phyloP scores from a whole-genome alignment of 176 grass and related monocot species.

The Oryza nivara region DNA sequence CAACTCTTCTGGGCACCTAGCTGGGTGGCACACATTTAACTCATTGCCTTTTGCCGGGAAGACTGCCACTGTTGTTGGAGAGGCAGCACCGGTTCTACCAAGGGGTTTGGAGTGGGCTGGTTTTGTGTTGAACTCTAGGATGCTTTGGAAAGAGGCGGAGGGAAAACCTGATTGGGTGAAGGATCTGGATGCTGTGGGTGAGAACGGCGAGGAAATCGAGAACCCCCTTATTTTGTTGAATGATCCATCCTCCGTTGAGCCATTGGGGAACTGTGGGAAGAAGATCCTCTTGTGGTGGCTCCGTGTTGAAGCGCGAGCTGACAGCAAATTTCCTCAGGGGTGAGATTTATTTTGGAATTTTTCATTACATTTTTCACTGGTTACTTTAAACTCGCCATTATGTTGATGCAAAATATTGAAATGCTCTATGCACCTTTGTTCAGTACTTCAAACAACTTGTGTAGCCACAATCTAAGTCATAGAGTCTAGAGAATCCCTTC shows the following conservation, averaged over 20 bases:
- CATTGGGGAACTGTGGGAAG: slow-evolving; percentile 86
- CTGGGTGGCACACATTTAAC: slow-evolving; percentile 91
- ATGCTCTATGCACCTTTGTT: neutral
- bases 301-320: slow-evolving; percentile 84
- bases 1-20: slow-evolving; percentile 76
- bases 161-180: slow-evolving; percentile 90
- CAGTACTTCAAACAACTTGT: slow-evolving; percentile 13
- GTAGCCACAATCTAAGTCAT: neutral
- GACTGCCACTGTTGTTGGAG: slow-evolving; percentile 60
- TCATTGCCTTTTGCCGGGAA: slow-evolving; percentile 61
- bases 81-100: slow-evolving; percentile 66
- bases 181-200: slow-evolving; percentile 87
- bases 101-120: slow-evolving; percentile 91
- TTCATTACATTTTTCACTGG: neutral
- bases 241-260: slow-evolving; percentile 80
- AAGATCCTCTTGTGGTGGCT: slow-evolving; percentile 97
- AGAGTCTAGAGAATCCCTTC: neutral
- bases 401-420: neutral
- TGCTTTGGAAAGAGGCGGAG: slow-evolving; percentile 92
- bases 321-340: slow-evolving; percentile 95
- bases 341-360: slow-evolving; percentile 41
- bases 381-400: neutral
- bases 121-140: slow-evolving; percentile 82
- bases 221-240: slow-evolving; percentile 77
- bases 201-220: slow-evolving; percentile 87